phyloP scores from a whole-genome alignment of 1,139 yeast species.

The Hansenula sp. region DNA sequence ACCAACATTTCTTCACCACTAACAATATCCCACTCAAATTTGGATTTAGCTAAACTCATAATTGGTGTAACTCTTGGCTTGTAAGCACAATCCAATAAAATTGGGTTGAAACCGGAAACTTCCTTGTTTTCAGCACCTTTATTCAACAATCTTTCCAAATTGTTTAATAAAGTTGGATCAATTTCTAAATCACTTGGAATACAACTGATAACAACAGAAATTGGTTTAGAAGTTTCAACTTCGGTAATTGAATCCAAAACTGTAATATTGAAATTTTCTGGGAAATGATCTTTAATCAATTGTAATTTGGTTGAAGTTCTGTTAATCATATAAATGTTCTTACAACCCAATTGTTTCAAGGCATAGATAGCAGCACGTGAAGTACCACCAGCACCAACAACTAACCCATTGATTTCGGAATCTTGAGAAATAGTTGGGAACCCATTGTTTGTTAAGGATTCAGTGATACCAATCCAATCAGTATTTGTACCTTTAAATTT shows the following conservation, averaged over 20 bases:
- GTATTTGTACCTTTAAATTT: conserved; percentile 82
- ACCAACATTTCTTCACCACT: conserved; percentile 92
- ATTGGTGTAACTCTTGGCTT: conserved; percentile 83
- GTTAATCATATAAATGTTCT: conserved; percentile 72
- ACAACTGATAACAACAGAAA: conserved; percentile 73
- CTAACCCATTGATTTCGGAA: conserved; percentile 52
- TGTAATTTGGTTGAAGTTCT: conserved; percentile 68
- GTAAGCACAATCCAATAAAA: conserved; percentile 87
- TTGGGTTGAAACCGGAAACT: conserved; percentile 39
- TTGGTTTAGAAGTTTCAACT: conserved; percentile 36
- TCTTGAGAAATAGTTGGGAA: conserved; percentile 38
- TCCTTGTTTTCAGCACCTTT: conserved; percentile 28
- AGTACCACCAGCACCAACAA: conserved; percentile 97
- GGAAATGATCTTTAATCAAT: conserved; percentile 58
- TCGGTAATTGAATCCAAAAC: conserved; percentile 49
- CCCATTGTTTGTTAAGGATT: conserved; percentile 61
- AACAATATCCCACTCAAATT: conserved; percentile 64
- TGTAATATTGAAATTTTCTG: conserved; percentile 53
- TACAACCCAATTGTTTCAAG: conserved; percentile 72
- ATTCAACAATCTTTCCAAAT: conserved; percentile 43
- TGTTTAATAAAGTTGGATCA: conserved; percentile 45
- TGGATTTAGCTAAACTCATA: conserved; percentile 66
- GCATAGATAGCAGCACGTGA: conserved; percentile 95
- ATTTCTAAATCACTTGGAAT: conserved; percentile 84
- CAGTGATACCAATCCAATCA: conserved; percentile 87